Evolutionary conservation across 164 flowering plant species (phyloP).

Genomic region (Buxus sempervirens): DNA sequence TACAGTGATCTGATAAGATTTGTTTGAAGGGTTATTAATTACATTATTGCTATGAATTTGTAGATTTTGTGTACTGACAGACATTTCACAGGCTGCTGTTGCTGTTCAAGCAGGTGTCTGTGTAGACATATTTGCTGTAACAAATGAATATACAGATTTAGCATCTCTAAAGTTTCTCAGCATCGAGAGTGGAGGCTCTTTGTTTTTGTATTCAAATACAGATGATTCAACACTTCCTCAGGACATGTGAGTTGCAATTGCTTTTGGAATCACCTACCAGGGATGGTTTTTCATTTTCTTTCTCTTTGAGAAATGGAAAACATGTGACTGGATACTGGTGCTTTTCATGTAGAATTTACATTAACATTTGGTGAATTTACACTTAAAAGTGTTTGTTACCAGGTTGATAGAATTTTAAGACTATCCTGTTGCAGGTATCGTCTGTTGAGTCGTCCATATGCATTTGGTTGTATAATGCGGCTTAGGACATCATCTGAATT

Average conservation of each 20-base stretch:
- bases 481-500: slow-evolving; percentile 92
- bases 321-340: too few relatives aligned
- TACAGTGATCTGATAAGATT: too few relatives aligned
- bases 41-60: slow-evolving; percentile 2
- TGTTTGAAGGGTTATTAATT: neutral
- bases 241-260: slow-evolving; percentile 71
- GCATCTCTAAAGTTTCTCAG: slow-evolving; percentile 97
- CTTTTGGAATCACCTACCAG: neutral
- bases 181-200: slow-evolving; percentile 95
- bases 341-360: too few relatives aligned
- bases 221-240: slow-evolving; percentile 99
- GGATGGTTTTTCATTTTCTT: neutral
- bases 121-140: slow-evolving; percentile 96
- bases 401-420: neutral
- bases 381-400: neutral
- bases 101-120: slow-evolving; percentile 99
- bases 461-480: slow-evolving; percentile 85
- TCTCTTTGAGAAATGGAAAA: neutral
- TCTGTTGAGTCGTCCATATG: slow-evolving; percentile 93
- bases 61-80: slow-evolving; percentile 21
- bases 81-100: slow-evolving; percentile 77
- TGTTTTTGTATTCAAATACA: slow-evolving; percentile 79
- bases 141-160: slow-evolving; percentile 96
- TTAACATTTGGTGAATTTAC: neutral
- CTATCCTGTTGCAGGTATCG: slow-evolving; percentile 70